Evolutionary conservation across 225 moss, liverwort and hornwort genomes (phyloP).

Genomic region (Thuidium tamariscinum): DNA sequence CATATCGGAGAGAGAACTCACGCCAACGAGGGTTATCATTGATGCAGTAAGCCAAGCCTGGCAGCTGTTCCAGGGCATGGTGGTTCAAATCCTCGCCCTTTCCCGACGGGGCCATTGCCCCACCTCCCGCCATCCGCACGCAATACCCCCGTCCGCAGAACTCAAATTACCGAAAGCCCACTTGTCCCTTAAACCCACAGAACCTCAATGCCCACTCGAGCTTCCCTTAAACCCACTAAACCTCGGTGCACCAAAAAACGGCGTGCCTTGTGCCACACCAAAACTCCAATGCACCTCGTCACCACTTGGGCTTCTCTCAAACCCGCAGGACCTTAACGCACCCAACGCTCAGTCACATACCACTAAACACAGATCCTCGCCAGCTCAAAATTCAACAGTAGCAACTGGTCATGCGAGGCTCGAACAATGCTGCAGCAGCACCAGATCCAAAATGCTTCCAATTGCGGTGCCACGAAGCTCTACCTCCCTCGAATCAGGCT

Average conservation of each 20-base stretch:
- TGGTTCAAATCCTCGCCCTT: conserved; percentile 39
- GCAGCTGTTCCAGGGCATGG: conserved; percentile 38
- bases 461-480: too few relatives aligned
- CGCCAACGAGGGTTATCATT: conserved; percentile 41
- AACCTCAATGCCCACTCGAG: not conserved
- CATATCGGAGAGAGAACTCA: not conserved
- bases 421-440: not conserved
- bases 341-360: not conserved
- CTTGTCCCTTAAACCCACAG: too few relatives aligned
- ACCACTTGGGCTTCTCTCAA: too few relatives aligned
- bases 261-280: not conserved
- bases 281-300: not conserved
- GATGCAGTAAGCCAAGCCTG: conserved; percentile 40
- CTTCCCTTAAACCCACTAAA: not conserved
- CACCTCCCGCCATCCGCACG: conserved; percentile 13
- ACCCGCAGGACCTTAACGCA: not conserved
- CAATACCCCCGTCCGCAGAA: not conserved
- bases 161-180: too few relatives aligned
- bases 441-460: too few relatives aligned
- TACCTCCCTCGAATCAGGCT: too few relatives aligned
- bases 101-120: not conserved
- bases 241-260: not conserved
- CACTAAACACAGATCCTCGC: too few relatives aligned
- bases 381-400: too few relatives aligned
- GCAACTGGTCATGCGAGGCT: too few relatives aligned